phyloP scores from a whole-genome alignment of 1,284 basidiomycete genomes.

The Sporisorium iseilematis-ciliati region DNA sequence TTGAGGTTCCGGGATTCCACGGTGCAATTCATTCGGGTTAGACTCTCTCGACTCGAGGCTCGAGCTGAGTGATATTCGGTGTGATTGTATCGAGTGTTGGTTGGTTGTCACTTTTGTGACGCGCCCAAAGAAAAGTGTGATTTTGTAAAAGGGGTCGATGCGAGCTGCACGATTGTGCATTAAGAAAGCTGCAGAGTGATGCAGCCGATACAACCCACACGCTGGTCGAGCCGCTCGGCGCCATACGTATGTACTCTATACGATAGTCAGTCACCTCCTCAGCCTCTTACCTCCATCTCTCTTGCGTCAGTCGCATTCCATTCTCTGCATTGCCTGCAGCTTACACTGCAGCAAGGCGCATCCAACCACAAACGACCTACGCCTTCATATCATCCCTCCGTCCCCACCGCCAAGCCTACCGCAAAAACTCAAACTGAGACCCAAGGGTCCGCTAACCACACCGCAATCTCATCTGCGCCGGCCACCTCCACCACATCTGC shows the following conservation, averaged over 20 bases:
- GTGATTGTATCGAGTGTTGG: not conserved
- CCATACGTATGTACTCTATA: not conserved
- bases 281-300: constrained; percentile 2
- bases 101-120: not conserved
- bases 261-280: not conserved
- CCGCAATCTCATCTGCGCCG: not conserved
- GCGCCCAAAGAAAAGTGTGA: constrained; percentile 6
- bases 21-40: too few relatives aligned
- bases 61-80: too few relatives aligned
- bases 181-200: constrained; percentile 9
- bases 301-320: constrained; percentile 5
- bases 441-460: too few relatives aligned
- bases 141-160: not conserved
- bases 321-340: constrained; percentile 4
- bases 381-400: not conserved
- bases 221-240: constrained; percentile 2
- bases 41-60: too few relatives aligned
- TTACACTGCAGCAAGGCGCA: not conserved
- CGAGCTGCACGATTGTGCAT: constrained; percentile 18
- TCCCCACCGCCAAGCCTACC: not conserved
- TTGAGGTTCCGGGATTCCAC: too few relatives aligned
- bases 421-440: not conserved
- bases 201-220: constrained; percentile 20
- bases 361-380: constrained; percentile 2
- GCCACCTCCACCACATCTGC: not conserved